These are phyloP conservation scores for Akanthomyces dipterigenus DNA, from an alignment of 2,329 filamentous ascomycete species.

Conservation along the genomic window DNA sequence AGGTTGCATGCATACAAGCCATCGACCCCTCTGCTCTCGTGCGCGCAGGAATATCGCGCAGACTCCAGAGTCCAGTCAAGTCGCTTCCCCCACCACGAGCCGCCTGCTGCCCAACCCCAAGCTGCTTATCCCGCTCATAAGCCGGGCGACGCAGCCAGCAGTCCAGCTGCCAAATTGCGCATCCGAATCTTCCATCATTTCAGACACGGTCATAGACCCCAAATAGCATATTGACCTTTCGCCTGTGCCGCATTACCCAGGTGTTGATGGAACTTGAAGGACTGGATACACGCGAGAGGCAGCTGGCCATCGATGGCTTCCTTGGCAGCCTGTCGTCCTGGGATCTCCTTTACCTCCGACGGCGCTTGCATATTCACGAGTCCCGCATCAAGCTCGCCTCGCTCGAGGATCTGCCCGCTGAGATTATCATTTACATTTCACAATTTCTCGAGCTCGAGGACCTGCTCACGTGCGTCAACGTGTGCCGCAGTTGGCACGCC, in stretches of 20 bases:
- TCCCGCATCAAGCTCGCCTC: conserved; percentile 16
- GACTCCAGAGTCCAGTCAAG: neutral
- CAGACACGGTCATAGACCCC: neutral
- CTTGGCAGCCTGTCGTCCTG: conserved; percentile 20
- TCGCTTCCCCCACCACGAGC: neutral
- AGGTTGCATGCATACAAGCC: neutral
- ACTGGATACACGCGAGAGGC: neutral
- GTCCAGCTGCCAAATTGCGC: neutral
- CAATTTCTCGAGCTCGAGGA: conserved; percentile 20
- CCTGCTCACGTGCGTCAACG: conserved; percentile 19
- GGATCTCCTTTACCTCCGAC: conserved; percentile 23
- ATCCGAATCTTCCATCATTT: neutral
- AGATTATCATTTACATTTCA: conserved; percentile 21
- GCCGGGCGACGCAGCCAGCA: neutral
- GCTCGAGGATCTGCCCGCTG: conserved; percentile 22
- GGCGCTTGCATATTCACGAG: conserved; percentile 12
- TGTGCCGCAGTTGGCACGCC: conserved; percentile 21
- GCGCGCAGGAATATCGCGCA: conserved; percentile 9
- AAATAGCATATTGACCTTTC: neutral
- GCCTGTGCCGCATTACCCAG: neutral
- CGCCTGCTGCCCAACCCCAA: conserved; percentile 5
- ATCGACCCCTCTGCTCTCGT: neutral
- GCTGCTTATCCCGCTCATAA: neutral
- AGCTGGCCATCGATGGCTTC: conserved; percentile 19
- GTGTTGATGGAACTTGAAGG: conserved; percentile 4